Evolutionary conservation across 2,329 filamentous ascomycete species (phyloP).

Genomic region (Aspergillus ruber): DNA sequence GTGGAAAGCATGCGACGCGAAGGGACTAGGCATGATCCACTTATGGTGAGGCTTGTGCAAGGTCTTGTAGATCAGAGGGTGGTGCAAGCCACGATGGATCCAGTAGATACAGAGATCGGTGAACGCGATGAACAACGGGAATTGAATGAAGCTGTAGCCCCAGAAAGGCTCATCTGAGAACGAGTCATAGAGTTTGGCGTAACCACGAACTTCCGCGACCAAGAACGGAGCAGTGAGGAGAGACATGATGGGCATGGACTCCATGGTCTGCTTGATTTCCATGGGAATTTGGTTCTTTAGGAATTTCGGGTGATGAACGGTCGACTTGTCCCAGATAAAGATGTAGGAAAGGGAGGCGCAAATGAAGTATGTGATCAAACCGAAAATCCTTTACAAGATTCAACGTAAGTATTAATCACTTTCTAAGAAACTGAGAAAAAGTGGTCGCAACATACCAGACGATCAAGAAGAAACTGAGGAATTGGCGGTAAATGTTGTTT

Average conservation of each 20-base stretch:
- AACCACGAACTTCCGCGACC: constrained; percentile 73
- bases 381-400: constrained; percentile 63
- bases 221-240: constrained; percentile 75
- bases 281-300: constrained; percentile 83
- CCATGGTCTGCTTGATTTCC: constrained; percentile 73
- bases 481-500: constrained; percentile 22
- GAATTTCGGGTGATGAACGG: constrained; percentile 82
- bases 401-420: background rate
- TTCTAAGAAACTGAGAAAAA: background rate
- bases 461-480: constrained; percentile 22
- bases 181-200: constrained; percentile 77
- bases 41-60: constrained; percentile 98
- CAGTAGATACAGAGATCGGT: constrained; percentile 86
- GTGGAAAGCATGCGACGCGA: constrained; percentile 87
- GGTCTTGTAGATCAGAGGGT: constrained; percentile 71
- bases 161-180: constrained; percentile 64
- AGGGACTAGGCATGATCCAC: constrained; percentile 97
- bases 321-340: constrained; percentile 85
- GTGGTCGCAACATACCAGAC: constrained; percentile 14
- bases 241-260: constrained; percentile 73
- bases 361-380: constrained; percentile 71
- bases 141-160: constrained; percentile 74
- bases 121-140: constrained; percentile 78
- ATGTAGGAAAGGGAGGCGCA: constrained; percentile 75
- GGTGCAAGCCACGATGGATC: constrained; percentile 79